Evolutionary conservation across 2,329 filamentous ascomycete species (phyloP).

Genomic region (Pseudogymnoascus sp.): DNA sequence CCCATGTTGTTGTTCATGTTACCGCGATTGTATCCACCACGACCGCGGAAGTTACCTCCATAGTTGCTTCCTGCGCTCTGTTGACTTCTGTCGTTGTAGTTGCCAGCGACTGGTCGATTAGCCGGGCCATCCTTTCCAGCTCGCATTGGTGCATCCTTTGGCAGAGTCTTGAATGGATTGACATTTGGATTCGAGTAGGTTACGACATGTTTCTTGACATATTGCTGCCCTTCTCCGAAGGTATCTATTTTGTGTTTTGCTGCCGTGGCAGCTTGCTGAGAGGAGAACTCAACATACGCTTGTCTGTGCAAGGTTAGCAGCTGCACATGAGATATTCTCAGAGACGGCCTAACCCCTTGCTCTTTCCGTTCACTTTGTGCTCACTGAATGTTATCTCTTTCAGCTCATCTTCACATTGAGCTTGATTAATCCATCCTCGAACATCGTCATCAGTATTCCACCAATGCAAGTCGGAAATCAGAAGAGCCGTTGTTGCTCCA

Average conservation of each 20-base stretch:
- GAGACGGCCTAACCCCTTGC: constrained; percentile 64
- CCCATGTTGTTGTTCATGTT: constrained; percentile 40
- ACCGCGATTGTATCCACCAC: constrained; percentile 38
- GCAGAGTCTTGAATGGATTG: constrained; percentile 86
- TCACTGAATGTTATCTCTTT: constrained; percentile 95
- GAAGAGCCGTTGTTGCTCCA: constrained; percentile 59
- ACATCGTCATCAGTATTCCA: constrained; percentile 96
- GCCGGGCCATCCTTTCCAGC: constrained; percentile 52
- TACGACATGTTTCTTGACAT: constrained; percentile 57
- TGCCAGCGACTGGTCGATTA: constrained; percentile 42
- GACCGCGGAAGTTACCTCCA: constrained; percentile 39
- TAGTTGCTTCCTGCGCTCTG: constrained; percentile 27
- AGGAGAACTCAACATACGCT: constrained; percentile 78
- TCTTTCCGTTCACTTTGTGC: constrained; percentile 98
- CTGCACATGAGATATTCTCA: background rate
- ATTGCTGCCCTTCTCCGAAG: constrained; percentile 41
- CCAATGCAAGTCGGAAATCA: constrained; percentile 89
- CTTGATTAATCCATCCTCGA: constrained; percentile 73
- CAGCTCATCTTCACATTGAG: constrained; percentile 73
- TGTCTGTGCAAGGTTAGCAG: constrained; percentile 36
- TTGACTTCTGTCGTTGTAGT: constrained; percentile 37
- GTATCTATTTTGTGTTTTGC: constrained; percentile 75
- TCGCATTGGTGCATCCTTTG: constrained; percentile 74
- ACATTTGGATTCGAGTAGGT: constrained; percentile 66
- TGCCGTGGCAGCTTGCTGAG: constrained; percentile 76